These are phyloP conservation scores for Scalesia atractyloides DNA, from an alignment of 129 eudicot species.

Conservation along the genomic window DNA sequence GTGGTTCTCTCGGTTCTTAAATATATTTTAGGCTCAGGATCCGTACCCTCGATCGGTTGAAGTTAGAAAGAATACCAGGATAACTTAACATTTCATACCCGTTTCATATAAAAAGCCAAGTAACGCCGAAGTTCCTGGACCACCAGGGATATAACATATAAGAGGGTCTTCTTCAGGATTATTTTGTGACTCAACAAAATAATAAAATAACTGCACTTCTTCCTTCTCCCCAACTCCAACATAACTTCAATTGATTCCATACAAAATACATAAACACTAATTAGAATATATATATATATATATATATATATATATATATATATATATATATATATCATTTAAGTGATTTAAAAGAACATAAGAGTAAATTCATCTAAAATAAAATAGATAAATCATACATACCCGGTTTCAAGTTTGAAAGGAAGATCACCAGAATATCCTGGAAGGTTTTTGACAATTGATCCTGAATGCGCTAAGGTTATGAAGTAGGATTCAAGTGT, in stretches of 20 bases:
- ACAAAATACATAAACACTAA: not conserved
- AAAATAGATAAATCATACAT: no score
- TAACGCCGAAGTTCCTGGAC: conserved; percentile 64
- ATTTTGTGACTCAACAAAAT: conserved; percentile 65
- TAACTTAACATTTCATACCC: conserved; percentile 18
- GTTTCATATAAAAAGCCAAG: conserved; percentile 33
- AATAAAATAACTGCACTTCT: conserved; percentile 49
- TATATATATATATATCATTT: no score
- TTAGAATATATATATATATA: no score
- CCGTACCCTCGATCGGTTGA: no score
- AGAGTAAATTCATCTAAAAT: no score
- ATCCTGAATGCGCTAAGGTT: not conserved
- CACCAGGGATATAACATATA: conserved; percentile 71
- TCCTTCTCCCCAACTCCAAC: conserved; percentile 36
- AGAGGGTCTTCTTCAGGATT: conserved; percentile 59
- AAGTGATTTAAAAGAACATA: no score
- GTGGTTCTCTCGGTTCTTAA: no score
- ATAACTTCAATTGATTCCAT: conserved; percentile 11
- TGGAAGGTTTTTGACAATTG: conserved; percentile 11
- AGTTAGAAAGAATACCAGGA: no score
- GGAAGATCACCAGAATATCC: conserved; percentile 13
- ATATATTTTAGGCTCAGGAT: no score
- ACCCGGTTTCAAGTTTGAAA: conserved; percentile 6
- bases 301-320: no score
- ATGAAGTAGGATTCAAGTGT: not conserved